Percentiles rank a stretch among this genome's conserved stretches.
These are phyloP conservation scores for Phytophthora boehmeriae DNA, from an alignment of 352 stramenopile species.

Conservation along the genomic window DNA sequence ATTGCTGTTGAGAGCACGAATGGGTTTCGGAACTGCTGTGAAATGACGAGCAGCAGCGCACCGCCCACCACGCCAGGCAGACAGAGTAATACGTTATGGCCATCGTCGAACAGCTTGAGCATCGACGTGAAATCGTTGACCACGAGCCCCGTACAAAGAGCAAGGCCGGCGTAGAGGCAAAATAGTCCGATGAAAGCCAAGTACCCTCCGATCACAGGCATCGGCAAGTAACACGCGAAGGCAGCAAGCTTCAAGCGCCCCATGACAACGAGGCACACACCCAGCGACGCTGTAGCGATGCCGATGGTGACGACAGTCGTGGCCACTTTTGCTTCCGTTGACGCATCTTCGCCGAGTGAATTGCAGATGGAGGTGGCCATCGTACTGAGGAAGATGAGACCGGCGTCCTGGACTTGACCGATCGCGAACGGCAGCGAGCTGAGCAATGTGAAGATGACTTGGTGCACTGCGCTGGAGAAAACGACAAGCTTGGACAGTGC, in stretches of 20 bases:
- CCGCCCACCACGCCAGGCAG: conserved; percentile 84
- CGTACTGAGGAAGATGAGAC: conserved; percentile 96
- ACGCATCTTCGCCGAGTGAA: conserved; percentile 65
- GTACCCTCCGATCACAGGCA: conserved; percentile 97
- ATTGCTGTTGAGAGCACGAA: conserved; percentile 80
- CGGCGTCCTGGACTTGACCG: conserved; percentile 97
- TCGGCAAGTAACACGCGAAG: conserved; percentile 96
- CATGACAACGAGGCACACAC: conserved; percentile 92
- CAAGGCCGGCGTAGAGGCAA: conserved; percentile 90
- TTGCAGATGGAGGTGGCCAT: conserved; percentile 92
- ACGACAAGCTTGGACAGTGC: conserved; percentile 96
- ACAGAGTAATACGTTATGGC: conserved; percentile 78
- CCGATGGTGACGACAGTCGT: conserved; percentile 94
- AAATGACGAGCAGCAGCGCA: conserved; percentile 76
- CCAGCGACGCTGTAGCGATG: conserved; percentile 90
- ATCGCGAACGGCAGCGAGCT: conserved; percentile 96
- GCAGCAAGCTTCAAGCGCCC: conserved; percentile 92
- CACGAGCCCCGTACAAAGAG: conserved; percentile 86
- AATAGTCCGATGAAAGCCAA: conserved; percentile 98
- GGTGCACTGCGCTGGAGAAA: conserved; percentile 95
- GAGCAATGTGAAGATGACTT: conserved; percentile 85
- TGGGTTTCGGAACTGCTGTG: conserved; percentile 68
- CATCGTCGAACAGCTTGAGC: conserved; percentile 47
- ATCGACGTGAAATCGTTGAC: conserved; percentile 89
- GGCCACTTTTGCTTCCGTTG: conserved; percentile 83